Evolutionary conservation across 2,329 filamentous ascomycete genomes (phyloP).

Genomic region (Ophiostoma sp.): DNA sequence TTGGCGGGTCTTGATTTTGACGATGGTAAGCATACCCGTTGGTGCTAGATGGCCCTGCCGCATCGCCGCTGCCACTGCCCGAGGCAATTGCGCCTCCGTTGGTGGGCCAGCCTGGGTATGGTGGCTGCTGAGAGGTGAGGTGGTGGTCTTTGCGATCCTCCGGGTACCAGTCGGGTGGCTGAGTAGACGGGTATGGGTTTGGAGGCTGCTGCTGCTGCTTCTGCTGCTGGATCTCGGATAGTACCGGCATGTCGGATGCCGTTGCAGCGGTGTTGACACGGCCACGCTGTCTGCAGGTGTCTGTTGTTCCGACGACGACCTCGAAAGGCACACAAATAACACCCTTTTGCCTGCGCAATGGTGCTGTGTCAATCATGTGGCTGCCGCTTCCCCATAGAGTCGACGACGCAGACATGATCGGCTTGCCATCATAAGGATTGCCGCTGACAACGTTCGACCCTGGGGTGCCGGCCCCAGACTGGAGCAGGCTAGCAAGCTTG

Average conservation of each 20-base stretch:
- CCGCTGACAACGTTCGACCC: constrained; percentile 27
- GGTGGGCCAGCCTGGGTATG: constrained; percentile 17
- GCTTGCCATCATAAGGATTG: constrained; percentile 28
- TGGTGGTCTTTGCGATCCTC: constrained; percentile 29
- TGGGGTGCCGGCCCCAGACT: constrained; percentile 49
- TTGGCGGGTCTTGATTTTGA: neutral
- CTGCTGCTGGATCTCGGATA: constrained; percentile 27
- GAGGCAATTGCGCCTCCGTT: constrained; percentile 14
- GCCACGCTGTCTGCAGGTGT: constrained; percentile 58
- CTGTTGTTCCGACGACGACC: constrained; percentile 77
- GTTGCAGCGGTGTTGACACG: constrained; percentile 20
- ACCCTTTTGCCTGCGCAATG: constrained; percentile 79
- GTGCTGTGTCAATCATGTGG: constrained; percentile 76
- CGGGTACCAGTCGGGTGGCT: constrained; percentile 21
- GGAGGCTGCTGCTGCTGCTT: constrained; percentile 28
- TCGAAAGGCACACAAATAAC: constrained; percentile 86
- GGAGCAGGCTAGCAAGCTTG: constrained; percentile 68
- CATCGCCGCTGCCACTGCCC: neutral
- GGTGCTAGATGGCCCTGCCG: neutral
- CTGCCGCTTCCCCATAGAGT: constrained; percentile 29
- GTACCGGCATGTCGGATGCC: constrained; percentile 22
- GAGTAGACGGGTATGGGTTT: constrained; percentile 25
- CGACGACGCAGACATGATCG: constrained; percentile 26
- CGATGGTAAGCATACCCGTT: constrained; percentile 2
- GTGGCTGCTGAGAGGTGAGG: constrained; percentile 20